Percentiles rank a stretch among this genome's conserved stretches.
Evolutionary conservation across 2,329 filamentous ascomycete genomes (phyloP).

Genomic region (Claviceps spartinae): DNA sequence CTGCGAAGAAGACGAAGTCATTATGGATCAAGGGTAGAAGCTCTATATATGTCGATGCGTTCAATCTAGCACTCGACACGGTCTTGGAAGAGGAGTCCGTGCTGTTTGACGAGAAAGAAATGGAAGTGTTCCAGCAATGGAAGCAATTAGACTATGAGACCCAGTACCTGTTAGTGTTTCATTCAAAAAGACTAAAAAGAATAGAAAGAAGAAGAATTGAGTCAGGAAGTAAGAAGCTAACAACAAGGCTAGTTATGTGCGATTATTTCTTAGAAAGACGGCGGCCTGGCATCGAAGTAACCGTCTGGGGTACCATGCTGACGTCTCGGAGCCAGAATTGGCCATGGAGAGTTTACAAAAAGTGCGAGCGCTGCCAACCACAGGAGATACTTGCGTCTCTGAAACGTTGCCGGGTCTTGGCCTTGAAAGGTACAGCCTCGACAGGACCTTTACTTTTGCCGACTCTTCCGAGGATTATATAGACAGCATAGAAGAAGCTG

Average conservation of each 20-base stretch:
- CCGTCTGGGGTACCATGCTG: constrained; percentile 65
- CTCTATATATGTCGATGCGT: constrained; percentile 94
- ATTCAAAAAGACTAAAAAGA: neutral
- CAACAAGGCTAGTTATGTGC: constrained; percentile 54
- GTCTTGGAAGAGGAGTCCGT: constrained; percentile 82
- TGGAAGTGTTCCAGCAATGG: constrained; percentile 66
- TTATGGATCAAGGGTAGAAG: constrained; percentile 62
- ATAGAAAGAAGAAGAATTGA: neutral
- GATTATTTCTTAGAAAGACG: constrained; percentile 84
- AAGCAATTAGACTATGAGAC: constrained; percentile 61
- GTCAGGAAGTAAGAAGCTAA: neutral
- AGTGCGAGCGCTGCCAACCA: constrained; percentile 37
- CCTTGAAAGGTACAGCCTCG: constrained; percentile 32
- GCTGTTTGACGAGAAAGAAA: constrained; percentile 71
- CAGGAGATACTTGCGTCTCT: constrained; percentile 4
- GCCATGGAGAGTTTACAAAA: constrained; percentile 55
- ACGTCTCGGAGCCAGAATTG: constrained; percentile 59
- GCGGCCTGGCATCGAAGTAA: constrained; percentile 79
- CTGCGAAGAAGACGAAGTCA: constrained; percentile 25
- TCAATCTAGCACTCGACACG: constrained; percentile 81
- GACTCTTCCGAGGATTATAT: constrained; percentile 65
- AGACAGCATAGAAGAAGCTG: constrained; percentile 68
- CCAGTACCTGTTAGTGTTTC: constrained; percentile 65
- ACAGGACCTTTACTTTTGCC: constrained; percentile 58
- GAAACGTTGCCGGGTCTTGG: constrained; percentile 18